These are phyloP conservation scores for Usnea hakonensis DNA, from an alignment of 495 filamentous ascomycete species.

Conservation along the genomic window DNA sequence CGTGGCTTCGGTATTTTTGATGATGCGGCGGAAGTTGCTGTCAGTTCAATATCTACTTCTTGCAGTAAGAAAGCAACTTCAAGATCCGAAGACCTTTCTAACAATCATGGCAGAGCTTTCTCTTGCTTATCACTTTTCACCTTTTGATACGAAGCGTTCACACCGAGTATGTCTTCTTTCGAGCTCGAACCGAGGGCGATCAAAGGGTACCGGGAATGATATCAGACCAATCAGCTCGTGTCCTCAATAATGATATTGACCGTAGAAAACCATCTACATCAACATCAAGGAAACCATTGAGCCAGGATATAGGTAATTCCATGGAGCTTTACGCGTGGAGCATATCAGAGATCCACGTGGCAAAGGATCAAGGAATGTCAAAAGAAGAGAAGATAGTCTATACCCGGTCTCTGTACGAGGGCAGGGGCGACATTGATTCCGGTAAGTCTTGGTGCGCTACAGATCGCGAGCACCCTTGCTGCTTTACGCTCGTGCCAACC, in stretches of 20 bases:
- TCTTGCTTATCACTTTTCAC: conserved; percentile 1
- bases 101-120: not conserved
- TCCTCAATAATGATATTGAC: no score
- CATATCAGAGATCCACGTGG: conserved; percentile 1
- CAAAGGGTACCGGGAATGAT: no score
- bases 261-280: not conserved
- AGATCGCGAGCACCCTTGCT: no score
- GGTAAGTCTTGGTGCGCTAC: no score
- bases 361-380: conserved; percentile 1
- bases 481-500: no score
- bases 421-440: no score
- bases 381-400: not conserved
- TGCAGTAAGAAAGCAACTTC: conserved; percentile 2
- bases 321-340: conserved; percentile 1
- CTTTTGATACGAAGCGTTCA: not conserved
- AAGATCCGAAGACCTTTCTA: conserved; percentile 1
- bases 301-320: not conserved
- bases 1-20: not conserved
- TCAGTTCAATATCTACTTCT: conserved; percentile 4
- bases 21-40: not conserved
- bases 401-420: no score
- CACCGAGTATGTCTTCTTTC: no score
- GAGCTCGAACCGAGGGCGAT: no score
- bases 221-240: no score
- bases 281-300: conserved; percentile 5